Conservation (phyloP, 495 filamentous ascomycete genomes). For the Talaromyces ruber region DNA sequence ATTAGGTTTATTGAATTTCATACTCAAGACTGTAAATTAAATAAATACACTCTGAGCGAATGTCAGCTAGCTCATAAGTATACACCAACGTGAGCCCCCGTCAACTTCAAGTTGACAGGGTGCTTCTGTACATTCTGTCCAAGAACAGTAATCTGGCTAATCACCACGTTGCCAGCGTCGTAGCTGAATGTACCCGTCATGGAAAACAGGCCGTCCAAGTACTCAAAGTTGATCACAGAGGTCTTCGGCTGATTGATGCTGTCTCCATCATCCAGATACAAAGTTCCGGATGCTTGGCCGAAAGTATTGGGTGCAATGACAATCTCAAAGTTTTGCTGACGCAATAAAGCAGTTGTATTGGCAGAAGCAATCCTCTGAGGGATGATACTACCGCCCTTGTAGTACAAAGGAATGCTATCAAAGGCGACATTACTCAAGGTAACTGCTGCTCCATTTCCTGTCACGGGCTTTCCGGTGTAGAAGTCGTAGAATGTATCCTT, state of each 20-base stretch:
- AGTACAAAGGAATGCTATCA: conserved; percentile 64
- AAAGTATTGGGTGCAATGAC: conserved; percentile 52
- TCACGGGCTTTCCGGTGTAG: conserved; percentile 50
- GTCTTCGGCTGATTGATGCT: conserved; percentile 41
- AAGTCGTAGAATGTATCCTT: conserved; percentile 73
- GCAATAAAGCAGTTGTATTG: conserved; percentile 62
- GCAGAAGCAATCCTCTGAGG: conserved; percentile 53
- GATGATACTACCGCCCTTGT: conserved; percentile 61
- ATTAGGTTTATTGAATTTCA: neutral
- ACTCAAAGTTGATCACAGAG: conserved; percentile 46
- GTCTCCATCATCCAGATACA: conserved; percentile 58
- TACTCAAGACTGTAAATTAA: neutral
- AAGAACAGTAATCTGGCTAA: conserved; percentile 50
- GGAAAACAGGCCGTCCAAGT: conserved; percentile 36
- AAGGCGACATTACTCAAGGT: conserved; percentile 46
- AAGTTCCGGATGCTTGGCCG: conserved; percentile 37
- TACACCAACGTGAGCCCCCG: neutral
- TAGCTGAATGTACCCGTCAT: conserved; percentile 48
- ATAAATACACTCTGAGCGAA: neutral
- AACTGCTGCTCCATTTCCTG: conserved; percentile 44
- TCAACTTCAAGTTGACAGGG: neutral
- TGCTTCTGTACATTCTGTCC: conserved; percentile 21
- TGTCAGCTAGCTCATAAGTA: neutral
- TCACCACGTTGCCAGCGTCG: conserved; percentile 28
- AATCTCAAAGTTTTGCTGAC: conserved; percentile 60